A percentile compares a stretch with the other conserved stretches of the same genome.
Conservation (phyloP, 345 rosid genomes). For the Syzygium oleosum region DNA sequence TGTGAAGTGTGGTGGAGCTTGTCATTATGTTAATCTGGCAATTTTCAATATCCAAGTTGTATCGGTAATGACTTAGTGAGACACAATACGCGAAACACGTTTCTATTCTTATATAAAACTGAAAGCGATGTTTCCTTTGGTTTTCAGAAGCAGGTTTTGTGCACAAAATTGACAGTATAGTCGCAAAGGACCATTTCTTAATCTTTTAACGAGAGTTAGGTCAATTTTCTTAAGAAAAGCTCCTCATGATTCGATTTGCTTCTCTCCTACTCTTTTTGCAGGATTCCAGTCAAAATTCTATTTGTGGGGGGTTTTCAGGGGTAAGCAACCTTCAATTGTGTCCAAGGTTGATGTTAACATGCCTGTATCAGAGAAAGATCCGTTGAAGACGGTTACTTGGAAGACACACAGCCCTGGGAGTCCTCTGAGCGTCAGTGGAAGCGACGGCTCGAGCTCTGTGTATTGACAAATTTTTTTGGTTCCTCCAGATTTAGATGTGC, state of each 20-base stretch:
- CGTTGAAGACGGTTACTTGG: background rate
- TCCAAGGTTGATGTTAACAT: background rate
- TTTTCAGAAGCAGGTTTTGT: background rate
- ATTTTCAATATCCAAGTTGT: background rate
- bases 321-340: constrained; percentile 15
- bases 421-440: background rate
- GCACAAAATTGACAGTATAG: background rate
- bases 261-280: constrained; percentile 15
- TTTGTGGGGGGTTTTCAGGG: constrained; percentile 70
- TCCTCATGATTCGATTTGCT: background rate
- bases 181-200: background rate
- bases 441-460: background rate
- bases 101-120: background rate
- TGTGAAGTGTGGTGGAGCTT: background rate
- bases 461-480: background rate
- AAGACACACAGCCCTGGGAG: background rate
- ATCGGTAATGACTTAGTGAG: background rate
- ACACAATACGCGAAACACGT: background rate
- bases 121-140: background rate
- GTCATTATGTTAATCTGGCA: background rate
- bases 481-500: background rate
- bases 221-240: background rate
- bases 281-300: constrained; percentile 42
- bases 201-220: background rate
- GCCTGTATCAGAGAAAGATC: constrained; percentile 2